Conservation (phyloP, 2,329 filamentous ascomycete species). For the Berkeleyomyces rouxiae region DNA sequence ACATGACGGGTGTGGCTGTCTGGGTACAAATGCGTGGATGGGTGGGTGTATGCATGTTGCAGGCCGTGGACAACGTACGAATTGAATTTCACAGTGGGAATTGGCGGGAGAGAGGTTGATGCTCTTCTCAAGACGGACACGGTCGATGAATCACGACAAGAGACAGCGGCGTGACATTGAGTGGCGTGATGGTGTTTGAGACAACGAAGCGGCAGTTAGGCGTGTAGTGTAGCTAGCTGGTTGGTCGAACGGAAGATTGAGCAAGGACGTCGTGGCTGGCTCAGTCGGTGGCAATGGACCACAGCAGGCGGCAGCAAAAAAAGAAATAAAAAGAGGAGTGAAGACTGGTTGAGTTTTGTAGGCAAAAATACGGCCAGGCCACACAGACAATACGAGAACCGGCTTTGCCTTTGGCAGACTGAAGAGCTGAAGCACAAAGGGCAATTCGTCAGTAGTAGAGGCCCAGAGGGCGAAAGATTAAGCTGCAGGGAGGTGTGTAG, state of each 20-base stretch:
- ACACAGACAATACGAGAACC: neutral
- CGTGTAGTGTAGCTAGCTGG: neutral
- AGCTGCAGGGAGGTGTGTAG: neutral
- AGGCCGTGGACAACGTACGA: neutral
- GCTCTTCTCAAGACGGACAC: neutral
- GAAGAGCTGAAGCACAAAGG: neutral
- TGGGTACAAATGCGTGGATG: neutral
- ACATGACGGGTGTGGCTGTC: neutral
- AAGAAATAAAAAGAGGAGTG: constrained; percentile 5
- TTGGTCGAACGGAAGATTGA: neutral
- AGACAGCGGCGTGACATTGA: neutral
- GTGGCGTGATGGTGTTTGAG: neutral
- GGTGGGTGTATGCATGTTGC: neutral
- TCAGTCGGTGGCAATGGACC: neutral
- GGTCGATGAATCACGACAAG: neutral
- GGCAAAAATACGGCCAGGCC: neutral
- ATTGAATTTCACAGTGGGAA: neutral
- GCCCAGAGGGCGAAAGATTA: neutral
- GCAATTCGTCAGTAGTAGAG: neutral
- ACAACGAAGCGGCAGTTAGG: neutral
- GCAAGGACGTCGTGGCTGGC: neutral
- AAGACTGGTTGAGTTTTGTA: constrained; percentile 7
- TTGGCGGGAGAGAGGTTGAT: too few species aligned
- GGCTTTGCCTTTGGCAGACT: neutral
- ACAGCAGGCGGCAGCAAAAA: neutral